Conservation (phyloP, 768 basidiomycete species). For the Suillus subluteus region DNA sequence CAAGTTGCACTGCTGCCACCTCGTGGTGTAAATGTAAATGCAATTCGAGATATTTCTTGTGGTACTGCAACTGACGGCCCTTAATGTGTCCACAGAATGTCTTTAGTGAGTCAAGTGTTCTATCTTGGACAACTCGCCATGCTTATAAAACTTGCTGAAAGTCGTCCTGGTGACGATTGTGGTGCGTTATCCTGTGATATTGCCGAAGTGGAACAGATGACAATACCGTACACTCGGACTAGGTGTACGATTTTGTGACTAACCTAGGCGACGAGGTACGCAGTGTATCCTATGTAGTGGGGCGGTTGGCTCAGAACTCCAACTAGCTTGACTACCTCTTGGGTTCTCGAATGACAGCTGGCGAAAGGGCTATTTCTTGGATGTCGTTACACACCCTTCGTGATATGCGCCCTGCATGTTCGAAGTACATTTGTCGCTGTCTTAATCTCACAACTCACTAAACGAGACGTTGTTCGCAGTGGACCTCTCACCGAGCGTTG, state of each 20-base stretch:
- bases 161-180: not conserved
- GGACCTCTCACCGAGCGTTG: not conserved
- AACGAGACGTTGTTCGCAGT: not conserved
- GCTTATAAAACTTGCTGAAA: not conserved
- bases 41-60: not conserved
- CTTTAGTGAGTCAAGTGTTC: not conserved
- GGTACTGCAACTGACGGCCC: not conserved
- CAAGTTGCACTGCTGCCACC: not conserved
- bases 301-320: not conserved
- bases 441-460: not conserved
- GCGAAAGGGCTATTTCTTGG: conserved; percentile 1
- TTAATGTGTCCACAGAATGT: not conserved
- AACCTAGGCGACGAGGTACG: conserved; percentile 1
- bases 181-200: not conserved
- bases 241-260: conserved; percentile 2
- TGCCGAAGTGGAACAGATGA: not conserved
- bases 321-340: conserved; percentile 2
- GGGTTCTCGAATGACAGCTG: not conserved
- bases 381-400: conserved; percentile 5
- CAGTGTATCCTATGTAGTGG: not conserved
- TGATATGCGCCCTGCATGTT: not conserved
- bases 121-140: not conserved
- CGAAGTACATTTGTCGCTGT: not conserved
- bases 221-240: not conserved
- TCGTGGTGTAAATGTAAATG: conserved; percentile 2